phyloP scores from a whole-genome alignment of 495 filamentous ascomycete genomes.

The Penicillium daleae region DNA sequence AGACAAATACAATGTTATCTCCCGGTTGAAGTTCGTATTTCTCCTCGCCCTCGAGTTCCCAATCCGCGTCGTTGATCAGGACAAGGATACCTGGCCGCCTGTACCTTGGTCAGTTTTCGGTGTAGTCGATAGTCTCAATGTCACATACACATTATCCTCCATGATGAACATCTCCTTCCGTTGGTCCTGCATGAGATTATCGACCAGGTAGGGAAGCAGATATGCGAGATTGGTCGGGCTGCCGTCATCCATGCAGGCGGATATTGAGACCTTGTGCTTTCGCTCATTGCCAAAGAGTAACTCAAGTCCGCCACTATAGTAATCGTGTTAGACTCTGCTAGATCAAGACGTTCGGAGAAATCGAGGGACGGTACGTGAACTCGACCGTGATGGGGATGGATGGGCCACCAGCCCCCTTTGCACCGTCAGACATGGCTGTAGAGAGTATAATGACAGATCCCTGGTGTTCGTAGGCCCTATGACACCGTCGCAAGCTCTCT shows the following conservation, averaged over 20 bases:
- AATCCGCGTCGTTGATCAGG: conserved; percentile 96
- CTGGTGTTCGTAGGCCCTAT: not conserved
- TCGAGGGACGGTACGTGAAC: conserved; percentile 62
- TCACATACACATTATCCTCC: conserved; percentile 80
- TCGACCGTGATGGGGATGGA: conserved; percentile 65
- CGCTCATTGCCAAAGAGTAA: conserved; percentile 85
- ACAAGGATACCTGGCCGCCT: conserved; percentile 97
- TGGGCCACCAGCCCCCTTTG: conserved; percentile 13
- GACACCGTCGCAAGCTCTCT: not conserved
- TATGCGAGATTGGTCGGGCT: conserved; percentile 69
- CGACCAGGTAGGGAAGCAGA: conserved; percentile 78
- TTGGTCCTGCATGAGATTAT: conserved; percentile 82
- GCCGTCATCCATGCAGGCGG: conserved; percentile 60
- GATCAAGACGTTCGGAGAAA: not conserved
- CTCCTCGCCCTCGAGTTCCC: conserved; percentile 96
- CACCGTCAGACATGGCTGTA: conserved; percentile 14
- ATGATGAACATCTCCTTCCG: conserved; percentile 88
- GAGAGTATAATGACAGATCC: not conserved
- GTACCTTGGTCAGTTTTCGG: conserved; percentile 12
- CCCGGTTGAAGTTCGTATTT: conserved; percentile 77
- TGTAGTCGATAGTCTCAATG: not conserved
- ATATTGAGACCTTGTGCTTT: conserved; percentile 69
- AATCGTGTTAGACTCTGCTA: conserved; percentile 17
- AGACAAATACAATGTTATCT: conserved; percentile 95
- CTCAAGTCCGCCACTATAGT: conserved; percentile 84